These are phyloP conservation scores for Coccomyxa subellipsoidea DNA, from an alignment of 163 green algal species.

Conservation along the genomic window DNA sequence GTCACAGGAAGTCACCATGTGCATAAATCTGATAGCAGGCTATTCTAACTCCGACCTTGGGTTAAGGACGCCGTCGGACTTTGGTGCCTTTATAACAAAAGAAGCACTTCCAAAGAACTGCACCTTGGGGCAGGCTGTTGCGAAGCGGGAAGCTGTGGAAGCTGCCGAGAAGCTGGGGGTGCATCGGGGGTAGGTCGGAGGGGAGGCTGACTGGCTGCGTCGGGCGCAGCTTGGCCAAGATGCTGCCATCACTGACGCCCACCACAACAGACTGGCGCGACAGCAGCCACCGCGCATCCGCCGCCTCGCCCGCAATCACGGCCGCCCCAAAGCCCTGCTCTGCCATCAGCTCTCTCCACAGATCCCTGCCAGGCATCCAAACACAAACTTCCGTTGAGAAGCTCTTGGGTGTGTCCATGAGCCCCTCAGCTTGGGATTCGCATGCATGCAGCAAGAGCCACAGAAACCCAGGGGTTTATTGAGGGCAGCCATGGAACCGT, in stretches of 20 bases:
- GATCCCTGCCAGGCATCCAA: neutral
- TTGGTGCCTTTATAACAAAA: too few species aligned
- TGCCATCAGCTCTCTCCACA: constrained; percentile 2
- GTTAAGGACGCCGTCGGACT: too few species aligned
- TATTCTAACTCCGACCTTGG: too few species aligned
- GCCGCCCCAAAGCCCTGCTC: constrained; percentile 14
- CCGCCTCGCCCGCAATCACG: neutral
- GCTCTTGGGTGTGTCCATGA: too few species aligned
- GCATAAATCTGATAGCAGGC: too few species aligned
- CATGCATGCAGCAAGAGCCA: too few species aligned
- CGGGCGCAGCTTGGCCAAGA: neutral
- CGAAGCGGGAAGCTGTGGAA: constrained; percentile 7
- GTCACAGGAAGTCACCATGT: too few species aligned
- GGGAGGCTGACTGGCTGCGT: neutral
- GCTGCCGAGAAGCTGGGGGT: neutral
- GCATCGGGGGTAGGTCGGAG: neutral
- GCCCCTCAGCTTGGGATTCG: too few species aligned
- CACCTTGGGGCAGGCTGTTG: constrained; percentile 1
- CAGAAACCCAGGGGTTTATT: too few species aligned
- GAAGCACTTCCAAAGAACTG: too few species aligned
- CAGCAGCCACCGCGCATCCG: neutral
- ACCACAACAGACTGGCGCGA: constrained; percentile 6
- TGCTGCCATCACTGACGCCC: constrained; percentile 5
- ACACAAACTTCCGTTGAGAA: neutral
- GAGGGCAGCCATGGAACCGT: too few species aligned